These are phyloP conservation scores for Clonostachys sp. DNA, from an alignment of 2,329 filamentous ascomycete species.

Conservation along the genomic window DNA sequence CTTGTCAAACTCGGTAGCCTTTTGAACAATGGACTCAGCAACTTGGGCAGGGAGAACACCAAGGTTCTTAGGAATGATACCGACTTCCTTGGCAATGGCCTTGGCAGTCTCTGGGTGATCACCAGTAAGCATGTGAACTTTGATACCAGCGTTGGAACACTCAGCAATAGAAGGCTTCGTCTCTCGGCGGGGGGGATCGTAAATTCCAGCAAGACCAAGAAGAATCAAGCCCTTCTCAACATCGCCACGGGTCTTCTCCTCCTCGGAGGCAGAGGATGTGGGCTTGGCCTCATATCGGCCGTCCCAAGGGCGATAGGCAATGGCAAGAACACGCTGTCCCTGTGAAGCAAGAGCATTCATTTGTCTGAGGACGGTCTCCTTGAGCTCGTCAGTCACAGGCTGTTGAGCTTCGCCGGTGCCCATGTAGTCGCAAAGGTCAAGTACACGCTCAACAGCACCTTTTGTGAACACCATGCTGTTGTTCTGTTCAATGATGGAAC, in stretches of 20 bases:
- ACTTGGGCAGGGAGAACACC: conserved; percentile 54
- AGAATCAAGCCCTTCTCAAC: conserved; percentile 69
- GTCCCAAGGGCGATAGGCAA: conserved; percentile 60
- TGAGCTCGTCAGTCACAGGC: conserved; percentile 44
- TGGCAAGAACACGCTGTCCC: conserved; percentile 68
- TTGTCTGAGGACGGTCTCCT: conserved; percentile 43
- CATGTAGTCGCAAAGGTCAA: conserved; percentile 49
- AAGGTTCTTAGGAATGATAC: conserved; percentile 66
- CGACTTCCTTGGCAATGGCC: conserved; percentile 74
- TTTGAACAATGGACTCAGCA: conserved; percentile 68
- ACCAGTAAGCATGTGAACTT: conserved; percentile 80
- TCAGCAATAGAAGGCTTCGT: conserved; percentile 68
- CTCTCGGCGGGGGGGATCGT: conserved; percentile 80
- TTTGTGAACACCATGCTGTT: conserved; percentile 56
- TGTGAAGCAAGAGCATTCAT: conserved; percentile 58
- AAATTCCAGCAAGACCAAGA: conserved; percentile 79
- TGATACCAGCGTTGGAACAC: conserved; percentile 70
- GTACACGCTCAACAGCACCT: conserved; percentile 56
- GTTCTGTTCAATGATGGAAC: conserved; percentile 28
- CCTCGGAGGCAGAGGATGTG: conserved; percentile 17
- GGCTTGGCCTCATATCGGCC: conserved; percentile 36
- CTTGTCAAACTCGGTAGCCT: conserved; percentile 73
- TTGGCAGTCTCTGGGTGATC: conserved; percentile 76
- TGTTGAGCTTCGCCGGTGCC: conserved; percentile 35
- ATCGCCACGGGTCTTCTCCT: conserved; percentile 46